Evolutionary conservation across 345 rosid genomes (phyloP).

Genomic region (Murraya paniculata): DNA sequence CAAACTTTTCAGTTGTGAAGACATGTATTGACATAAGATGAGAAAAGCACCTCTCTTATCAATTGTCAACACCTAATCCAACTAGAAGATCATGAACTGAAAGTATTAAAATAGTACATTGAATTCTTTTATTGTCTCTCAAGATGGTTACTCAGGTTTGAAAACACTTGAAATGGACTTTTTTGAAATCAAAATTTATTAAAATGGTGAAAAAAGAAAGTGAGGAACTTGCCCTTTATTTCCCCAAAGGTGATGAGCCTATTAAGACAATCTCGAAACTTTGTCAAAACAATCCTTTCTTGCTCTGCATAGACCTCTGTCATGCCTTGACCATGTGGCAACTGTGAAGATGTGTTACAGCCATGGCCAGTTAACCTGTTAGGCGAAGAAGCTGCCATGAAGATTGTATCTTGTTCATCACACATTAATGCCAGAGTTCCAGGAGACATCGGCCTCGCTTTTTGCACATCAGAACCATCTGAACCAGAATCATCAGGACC

Average conservation of each 20-base stretch:
- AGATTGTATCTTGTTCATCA: conserved; percentile 88
- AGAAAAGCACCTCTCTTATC: not conserved
- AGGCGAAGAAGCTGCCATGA: conserved; percentile 67
- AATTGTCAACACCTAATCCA: not conserved
- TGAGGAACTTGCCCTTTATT: conserved; percentile 63
- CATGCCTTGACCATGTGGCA: conserved; percentile 51
- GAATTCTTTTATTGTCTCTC: not conserved
- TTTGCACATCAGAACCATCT: conserved; percentile 57
- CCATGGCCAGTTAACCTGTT: conserved; percentile 48
- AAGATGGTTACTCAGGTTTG: not conserved
- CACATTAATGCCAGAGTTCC: conserved; percentile 99
- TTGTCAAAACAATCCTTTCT: conserved; percentile 72
- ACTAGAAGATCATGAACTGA: not conserved
- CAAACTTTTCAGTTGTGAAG: not conserved
- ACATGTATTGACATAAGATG: not conserved
- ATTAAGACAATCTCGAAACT: conserved; percentile 84
- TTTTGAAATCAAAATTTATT: not conserved
- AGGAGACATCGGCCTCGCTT: conserved; percentile 88
- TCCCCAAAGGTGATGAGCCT: conserved; percentile 82
- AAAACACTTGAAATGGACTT: not conserved
- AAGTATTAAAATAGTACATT: not conserved
- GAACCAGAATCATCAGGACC: conserved; percentile 45
- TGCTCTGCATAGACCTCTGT: conserved; percentile 74
- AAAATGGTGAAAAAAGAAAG: not conserved
- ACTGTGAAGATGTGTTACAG: conserved; percentile 47